Percentiles rank a stretch among this genome's conserved stretches.
Conservation (phyloP, 768 basidiomycete species). For the Candolleomyces efflorescens region DNA sequence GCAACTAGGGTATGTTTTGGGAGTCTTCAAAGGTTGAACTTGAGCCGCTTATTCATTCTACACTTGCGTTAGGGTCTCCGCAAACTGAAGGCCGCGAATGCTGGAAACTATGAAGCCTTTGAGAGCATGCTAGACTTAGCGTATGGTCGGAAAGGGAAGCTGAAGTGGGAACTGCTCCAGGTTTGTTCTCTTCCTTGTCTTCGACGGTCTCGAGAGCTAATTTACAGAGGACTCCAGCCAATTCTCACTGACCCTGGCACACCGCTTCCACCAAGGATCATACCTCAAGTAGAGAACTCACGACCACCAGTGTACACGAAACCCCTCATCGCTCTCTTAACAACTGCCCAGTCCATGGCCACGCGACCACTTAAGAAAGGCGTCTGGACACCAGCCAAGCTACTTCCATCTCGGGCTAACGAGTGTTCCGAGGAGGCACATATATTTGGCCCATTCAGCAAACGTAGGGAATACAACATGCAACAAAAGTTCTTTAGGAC, state of each 20-base stretch:
- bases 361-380: slow-evolving; percentile 39
- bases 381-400: slow-evolving; percentile 46
- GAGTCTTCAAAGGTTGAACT: background rate
- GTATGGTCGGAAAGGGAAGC: slow-evolving; percentile 71
- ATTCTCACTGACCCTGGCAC: slow-evolving; percentile 44
- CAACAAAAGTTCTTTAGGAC: slow-evolving; percentile 59
- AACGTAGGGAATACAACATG: slow-evolving; percentile 69
- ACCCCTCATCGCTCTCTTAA: slow-evolving; percentile 60
- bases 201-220: background rate
- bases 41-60: background rate
- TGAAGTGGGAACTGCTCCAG: slow-evolving; percentile 65
- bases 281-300: slow-evolving; percentile 46
- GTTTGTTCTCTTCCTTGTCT: slow-evolving; percentile 29
- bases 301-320: slow-evolving; percentile 64
- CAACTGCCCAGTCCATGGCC: slow-evolving; percentile 40
- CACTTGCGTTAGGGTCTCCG: slow-evolving; percentile 42
- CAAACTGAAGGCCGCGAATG: slow-evolving; percentile 51
- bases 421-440: slow-evolving; percentile 53
- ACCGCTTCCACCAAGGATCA: slow-evolving; percentile 42
- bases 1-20: slow-evolving; percentile 42
- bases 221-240: slow-evolving; percentile 35
- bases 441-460: slow-evolving; percentile 64
- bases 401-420: slow-evolving; percentile 53
- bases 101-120: slow-evolving; percentile 46
- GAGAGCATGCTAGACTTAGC: slow-evolving; percentile 59